A percentile compares a stretch with the other conserved stretches of the same genome.
These are phyloP conservation scores for Bolboschoenoplectus hybrid DNA, from an alignment of 202 grass and related monocot genomes.

Conservation along the genomic window DNA sequence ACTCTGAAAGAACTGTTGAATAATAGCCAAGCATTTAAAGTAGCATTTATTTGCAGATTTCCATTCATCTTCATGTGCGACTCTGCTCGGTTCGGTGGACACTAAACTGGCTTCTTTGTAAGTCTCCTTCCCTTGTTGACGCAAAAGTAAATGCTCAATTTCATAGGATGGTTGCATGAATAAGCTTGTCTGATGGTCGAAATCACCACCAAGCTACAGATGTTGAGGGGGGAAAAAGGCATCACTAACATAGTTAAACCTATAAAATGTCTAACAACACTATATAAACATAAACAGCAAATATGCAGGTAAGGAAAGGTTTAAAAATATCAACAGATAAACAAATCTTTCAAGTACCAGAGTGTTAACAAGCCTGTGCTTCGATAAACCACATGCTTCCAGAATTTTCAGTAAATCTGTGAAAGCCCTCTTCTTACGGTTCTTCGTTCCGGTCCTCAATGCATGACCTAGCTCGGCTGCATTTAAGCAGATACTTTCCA, in stretches of 20 bases:
- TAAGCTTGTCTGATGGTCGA: slow-evolving; percentile 47
- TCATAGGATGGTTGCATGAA: slow-evolving; percentile 81
- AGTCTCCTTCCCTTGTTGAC: slow-evolving; percentile 42
- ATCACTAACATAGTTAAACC: not conserved
- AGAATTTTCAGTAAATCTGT: slow-evolving; percentile 78
- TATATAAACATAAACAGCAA: slow-evolving; percentile 33
- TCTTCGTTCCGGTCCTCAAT: slow-evolving; percentile 64
- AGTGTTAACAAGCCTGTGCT: slow-evolving; percentile 61
- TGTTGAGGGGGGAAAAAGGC: slow-evolving; percentile 15
- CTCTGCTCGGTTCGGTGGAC: slow-evolving; percentile 40
- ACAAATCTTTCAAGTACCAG: slow-evolving; percentile 48
- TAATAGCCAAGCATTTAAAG: slow-evolving; percentile 75
- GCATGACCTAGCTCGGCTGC: slow-evolving; percentile 48
- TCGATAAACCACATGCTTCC: slow-evolving; percentile 81
- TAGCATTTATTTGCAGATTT: slow-evolving; percentile 66
- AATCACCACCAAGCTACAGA: slow-evolving; percentile 52
- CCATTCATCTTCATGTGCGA: slow-evolving; percentile 51
- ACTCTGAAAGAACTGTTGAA: slow-evolving; percentile 69
- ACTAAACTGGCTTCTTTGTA: slow-evolving; percentile 43
- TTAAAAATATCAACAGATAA: not conserved
- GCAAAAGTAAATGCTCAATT: slow-evolving; percentile 68
- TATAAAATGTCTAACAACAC: slow-evolving; percentile 2
- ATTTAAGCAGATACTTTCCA: slow-evolving; percentile 45
- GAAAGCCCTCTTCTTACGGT: slow-evolving; percentile 77
- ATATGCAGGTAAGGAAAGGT: slow-evolving; percentile 6